Conservation (phyloP, 768 basidiomycete species). For the Ramaria sp. region DNA sequence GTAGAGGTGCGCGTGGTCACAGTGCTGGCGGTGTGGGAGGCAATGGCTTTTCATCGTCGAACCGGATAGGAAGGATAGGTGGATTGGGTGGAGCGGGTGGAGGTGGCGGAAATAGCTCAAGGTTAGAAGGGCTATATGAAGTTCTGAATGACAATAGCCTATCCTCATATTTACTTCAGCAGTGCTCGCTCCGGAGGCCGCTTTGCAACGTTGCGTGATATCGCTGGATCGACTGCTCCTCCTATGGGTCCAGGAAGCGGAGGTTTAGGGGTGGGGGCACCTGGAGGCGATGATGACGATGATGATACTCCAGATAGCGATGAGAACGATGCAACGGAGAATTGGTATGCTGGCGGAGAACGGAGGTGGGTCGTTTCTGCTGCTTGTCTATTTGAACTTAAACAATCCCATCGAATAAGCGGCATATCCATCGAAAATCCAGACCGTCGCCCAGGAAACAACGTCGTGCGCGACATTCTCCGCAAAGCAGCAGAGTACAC, state of each 20-base stretch:
- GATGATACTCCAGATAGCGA: constrained; percentile 41
- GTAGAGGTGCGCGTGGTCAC: constrained; percentile 23
- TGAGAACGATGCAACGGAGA: constrained; percentile 43
- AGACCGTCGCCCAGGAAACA: constrained; percentile 26
- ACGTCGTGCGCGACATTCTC: constrained; percentile 54
- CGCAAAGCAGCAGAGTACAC: constrained; percentile 73
- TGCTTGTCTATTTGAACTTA: background rate
- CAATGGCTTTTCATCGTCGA: background rate
- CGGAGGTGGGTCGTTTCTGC: constrained; percentile 44
- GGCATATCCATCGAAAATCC: constrained; percentile 88
- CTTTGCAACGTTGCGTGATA: constrained; percentile 27
- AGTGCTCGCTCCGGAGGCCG: constrained; percentile 19
- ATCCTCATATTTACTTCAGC: constrained; percentile 7
- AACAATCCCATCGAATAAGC: constrained; percentile 27
- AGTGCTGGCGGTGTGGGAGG: constrained; percentile 31
- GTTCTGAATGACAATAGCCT: constrained; percentile 6
- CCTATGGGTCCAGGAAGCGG: constrained; percentile 13
- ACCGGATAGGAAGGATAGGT: constrained; percentile 24
- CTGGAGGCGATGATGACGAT: constrained; percentile 27
- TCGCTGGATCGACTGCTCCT: constrained; percentile 16
- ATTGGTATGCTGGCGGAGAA: constrained; percentile 92
- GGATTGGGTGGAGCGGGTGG: constrained; percentile 28
- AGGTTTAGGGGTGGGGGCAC: background rate
- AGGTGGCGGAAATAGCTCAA: constrained; percentile 4
- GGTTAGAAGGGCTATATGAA: constrained; percentile 15